Evolutionary conservation across 2,329 filamentous ascomycete species (phyloP).

Genomic region (Sporothrix globosa): DNA sequence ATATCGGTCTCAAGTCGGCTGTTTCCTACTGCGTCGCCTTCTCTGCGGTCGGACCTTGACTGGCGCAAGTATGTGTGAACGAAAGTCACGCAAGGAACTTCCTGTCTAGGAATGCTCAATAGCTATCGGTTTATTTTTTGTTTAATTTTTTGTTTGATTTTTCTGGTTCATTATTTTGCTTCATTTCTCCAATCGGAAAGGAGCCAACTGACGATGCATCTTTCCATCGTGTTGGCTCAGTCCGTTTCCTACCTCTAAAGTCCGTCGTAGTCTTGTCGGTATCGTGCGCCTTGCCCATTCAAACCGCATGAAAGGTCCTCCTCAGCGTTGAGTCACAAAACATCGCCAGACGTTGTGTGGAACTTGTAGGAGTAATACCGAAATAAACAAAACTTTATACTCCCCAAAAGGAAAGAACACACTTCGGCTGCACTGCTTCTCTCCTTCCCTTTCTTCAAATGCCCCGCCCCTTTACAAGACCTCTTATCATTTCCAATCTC

Average conservation of each 20-base stretch:
- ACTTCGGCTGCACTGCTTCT: neutral
- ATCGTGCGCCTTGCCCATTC: too few relatives aligned
- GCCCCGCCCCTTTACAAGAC: neutral
- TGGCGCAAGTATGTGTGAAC: neutral
- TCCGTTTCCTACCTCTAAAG: neutral
- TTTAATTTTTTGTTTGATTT: neutral
- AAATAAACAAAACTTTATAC: neutral
- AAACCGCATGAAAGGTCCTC: neutral
- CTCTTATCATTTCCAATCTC: neutral
- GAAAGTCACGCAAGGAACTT: neutral
- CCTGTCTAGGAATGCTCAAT: neutral
- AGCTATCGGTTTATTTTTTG: too few relatives aligned
- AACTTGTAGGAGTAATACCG: neutral
- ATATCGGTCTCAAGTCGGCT: slow-evolving; percentile 1
- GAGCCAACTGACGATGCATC: neutral
- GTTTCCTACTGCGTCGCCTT: neutral
- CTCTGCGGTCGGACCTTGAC: neutral
- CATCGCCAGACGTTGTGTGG: neutral
- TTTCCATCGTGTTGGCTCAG: neutral
- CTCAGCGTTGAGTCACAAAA: neutral
- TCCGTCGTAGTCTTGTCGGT: neutral
- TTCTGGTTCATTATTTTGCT: neutral
- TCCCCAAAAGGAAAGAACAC: neutral
- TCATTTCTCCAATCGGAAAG: neutral
- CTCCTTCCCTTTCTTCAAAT: neutral